Conservation (phyloP, 352 stramenopile genomes). For the Pythium vanterpoolii region DNA sequence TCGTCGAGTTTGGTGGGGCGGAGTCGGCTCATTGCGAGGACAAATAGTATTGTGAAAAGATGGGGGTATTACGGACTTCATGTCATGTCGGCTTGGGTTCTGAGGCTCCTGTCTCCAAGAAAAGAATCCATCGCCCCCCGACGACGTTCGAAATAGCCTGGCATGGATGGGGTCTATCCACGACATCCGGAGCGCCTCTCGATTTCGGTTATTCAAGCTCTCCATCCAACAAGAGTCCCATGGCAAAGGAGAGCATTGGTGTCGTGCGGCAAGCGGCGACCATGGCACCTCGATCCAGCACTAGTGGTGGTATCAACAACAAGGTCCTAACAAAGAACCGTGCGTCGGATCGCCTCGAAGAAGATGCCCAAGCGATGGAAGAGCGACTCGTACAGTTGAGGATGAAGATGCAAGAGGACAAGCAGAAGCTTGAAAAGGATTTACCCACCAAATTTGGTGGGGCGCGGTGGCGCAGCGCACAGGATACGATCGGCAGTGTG, state of each 20-base stretch:
- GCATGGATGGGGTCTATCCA: neutral
- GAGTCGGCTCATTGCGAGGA: neutral
- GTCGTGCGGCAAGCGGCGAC: neutral
- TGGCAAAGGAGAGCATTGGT: slow-evolving; percentile 19
- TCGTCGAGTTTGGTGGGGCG: slow-evolving; percentile 22
- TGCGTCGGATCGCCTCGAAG: slow-evolving; percentile 58
- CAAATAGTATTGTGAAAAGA: neutral
- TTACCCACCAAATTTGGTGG: slow-evolving; percentile 57
- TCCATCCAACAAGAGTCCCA: neutral
- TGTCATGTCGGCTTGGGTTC: neutral
- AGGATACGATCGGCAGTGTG: slow-evolving; percentile 69
- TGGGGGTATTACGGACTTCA: neutral
- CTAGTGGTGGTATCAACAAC: neutral
- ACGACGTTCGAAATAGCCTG: neutral
- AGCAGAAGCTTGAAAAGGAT: slow-evolving; percentile 51
- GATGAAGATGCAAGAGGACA: slow-evolving; percentile 63
- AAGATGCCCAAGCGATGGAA: slow-evolving; percentile 74
- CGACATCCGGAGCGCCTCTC: neutral
- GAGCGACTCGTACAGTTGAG: slow-evolving; percentile 51
- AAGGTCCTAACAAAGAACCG: slow-evolving; percentile 22
- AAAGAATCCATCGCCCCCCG: neutral
- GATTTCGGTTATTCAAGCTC: neutral
- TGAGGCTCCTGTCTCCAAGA: neutral
- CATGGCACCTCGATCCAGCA: neutral
- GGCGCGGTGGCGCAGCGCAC: slow-evolving; percentile 70